phyloP scores from a whole-genome alignment of 2,329 filamentous ascomycete species.

The Aspergillus brunneoviolaceus region DNA sequence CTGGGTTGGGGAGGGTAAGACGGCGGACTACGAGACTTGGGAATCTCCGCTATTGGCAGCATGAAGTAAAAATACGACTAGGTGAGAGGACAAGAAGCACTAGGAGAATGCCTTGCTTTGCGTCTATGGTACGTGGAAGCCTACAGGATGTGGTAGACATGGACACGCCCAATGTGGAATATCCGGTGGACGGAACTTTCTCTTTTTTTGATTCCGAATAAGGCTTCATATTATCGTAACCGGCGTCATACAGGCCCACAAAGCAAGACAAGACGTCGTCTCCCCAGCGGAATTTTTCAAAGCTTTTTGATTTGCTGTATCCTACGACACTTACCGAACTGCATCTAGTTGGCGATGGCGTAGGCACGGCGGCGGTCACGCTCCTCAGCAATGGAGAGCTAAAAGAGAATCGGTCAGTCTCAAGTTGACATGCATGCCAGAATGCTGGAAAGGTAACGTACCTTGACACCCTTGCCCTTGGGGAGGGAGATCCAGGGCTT shows the following conservation, averaged over 20 bases:
- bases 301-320: conserved; percentile 24
- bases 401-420: conserved; percentile 21
- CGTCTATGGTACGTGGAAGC: not conserved
- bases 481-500: conserved; percentile 99
- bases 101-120: not conserved
- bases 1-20: not conserved
- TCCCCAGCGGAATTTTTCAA: conserved; percentile 32
- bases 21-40: not conserved
- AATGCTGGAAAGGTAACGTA: conserved; percentile 32
- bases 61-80: not conserved
- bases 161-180: not conserved
- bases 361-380: conserved; percentile 90
- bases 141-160: not conserved
- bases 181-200: conserved; percentile 19
- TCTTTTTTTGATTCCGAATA: conserved; percentile 18
- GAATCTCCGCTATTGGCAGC: no score
- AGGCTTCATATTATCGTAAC: conserved; percentile 26
- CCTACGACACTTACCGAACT: conserved; percentile 26
- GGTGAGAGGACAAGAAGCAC: not conserved
- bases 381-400: conserved; percentile 98
- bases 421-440: not conserved
- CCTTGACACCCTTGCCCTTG: conserved; percentile 99
- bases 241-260: conserved; percentile 36
- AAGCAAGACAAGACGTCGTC: conserved; percentile 41
- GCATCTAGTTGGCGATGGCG: conserved; percentile 53